Base-by-base conservation (phyloP, 352 stramenopile genomes). In the Aphanomyces cochlioides region DNA sequence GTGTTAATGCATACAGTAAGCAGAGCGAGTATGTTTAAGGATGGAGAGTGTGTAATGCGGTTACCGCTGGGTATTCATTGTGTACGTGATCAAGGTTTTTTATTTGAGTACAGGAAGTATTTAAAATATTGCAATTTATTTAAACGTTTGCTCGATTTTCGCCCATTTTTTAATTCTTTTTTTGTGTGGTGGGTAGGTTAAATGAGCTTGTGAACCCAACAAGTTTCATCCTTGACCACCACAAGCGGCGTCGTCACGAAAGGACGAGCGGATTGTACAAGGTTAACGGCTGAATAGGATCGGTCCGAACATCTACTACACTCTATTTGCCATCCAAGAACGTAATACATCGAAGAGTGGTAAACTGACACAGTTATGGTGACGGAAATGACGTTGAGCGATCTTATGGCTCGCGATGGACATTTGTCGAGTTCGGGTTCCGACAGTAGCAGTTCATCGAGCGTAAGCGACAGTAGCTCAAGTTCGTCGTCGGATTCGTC, bases 381-480 rank as follows among this genome's bases (percentile, higher is more conserved):
- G 10, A 67, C 59, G 5, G 59, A 67, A 45, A 67, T 67, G 59
- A 67, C 59, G 15, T 45, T 67, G 39, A 50, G 38, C 59, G 59
- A 67, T 40, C 56, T 67, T 41, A 67, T 67, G 19, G 59, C 59
- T 19, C 59, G 59, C 1, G 59, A 67, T 19, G 59, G 59, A 34
- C 59, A 21, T 8, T 19, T 61, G 28, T 61, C 54, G 28, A 61
- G 54, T 17, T 67, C 41, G 13, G 39, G 59, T 7, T 67, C 59
- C 5, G 59, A 67, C n/a, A 56, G 41, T n/a, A 67, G 59, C 59
- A 67, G 59, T 40, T 28, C 56, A 17, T 56, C 34, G 39, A 67
- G 59, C 41, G 59, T 41, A n/a, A 67, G 59, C 21, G 19, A n/a
- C 59, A 67, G 43, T 50, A n/a, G 39, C 41, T 48, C 19, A 17